Conservation (phyloP, 139 green algal genomes). For the Tetradesmus lagerheimii region DNA sequence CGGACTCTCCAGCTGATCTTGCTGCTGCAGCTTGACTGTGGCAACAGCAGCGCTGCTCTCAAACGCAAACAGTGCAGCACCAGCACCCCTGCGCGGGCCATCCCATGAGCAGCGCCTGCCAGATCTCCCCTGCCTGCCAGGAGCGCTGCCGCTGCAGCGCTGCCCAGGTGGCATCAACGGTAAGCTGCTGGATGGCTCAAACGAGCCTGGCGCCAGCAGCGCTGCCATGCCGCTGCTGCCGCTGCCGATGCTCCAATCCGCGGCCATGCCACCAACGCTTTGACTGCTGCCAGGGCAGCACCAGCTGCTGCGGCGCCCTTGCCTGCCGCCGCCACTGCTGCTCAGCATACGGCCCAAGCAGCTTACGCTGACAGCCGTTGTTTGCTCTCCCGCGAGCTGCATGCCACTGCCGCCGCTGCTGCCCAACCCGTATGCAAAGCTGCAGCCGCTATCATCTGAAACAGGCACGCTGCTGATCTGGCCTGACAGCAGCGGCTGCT, state of each 20-base stretch:
- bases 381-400: neutral
- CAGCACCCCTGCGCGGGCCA: neutral
- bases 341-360: slow-evolving; percentile 10
- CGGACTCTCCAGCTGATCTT: neutral
- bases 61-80: neutral
- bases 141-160: neutral
- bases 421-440: neutral
- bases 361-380: neutral
- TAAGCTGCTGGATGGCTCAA: neutral
- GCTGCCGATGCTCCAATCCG: neutral
- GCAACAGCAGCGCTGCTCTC: neutral
- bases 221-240: slow-evolving; percentile 11
- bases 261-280: no score
- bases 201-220: neutral
- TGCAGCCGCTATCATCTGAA: neutral
- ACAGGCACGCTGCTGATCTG: neutral
- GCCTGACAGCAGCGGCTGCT: neutral
- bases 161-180: neutral
- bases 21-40: neutral
- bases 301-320: slow-evolving; percentile 13
- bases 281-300: neutral
- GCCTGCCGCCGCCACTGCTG: neutral
- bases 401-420: neutral
- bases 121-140: neutral
- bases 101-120: neutral